phyloP scores from a whole-genome alignment of 2,329 filamentous ascomycete genomes.

The Coniosporium tulheliwenetii region DNA sequence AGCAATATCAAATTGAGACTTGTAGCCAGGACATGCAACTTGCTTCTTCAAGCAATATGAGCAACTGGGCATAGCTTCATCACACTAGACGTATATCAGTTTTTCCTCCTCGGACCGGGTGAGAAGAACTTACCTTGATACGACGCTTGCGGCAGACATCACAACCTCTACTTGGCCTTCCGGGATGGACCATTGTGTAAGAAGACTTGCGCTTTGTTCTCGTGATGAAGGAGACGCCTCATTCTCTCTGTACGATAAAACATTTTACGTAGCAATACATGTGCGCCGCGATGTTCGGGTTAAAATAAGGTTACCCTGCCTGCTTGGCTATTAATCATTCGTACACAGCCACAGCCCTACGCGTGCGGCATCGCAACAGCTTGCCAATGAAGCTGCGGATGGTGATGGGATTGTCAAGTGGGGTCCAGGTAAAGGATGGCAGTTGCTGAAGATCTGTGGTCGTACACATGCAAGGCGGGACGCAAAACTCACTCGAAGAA shows the following conservation, averaged over 20 bases:
- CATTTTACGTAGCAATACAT: background rate
- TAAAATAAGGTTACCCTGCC: background rate
- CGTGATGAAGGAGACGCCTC: background rate
- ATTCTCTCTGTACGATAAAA: background rate
- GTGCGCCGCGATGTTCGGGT: background rate
- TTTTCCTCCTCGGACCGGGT: background rate
- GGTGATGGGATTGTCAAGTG: background rate
- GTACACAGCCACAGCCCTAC: background rate
- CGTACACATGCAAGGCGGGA: background rate
- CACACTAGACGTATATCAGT: conserved; percentile 3
- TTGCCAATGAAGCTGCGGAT: background rate
- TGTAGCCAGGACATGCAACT: conserved; percentile 2
- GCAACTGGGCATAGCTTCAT: conserved; percentile 4
- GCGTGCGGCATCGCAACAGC: background rate
- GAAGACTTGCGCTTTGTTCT: background rate
- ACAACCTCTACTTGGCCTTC: conserved; percentile 3
- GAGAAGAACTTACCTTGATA: conserved; percentile 3
- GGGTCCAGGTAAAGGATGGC: background rate
- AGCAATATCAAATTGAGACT: conserved; percentile 4
- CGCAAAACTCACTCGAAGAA: background rate
- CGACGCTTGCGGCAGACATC: conserved; percentile 4
- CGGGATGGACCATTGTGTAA: conserved; percentile 2
- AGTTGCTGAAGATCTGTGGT: background rate
- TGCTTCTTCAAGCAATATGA: conserved; percentile 4
- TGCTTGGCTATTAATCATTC: background rate